Conservation (phyloP, 179 eudicot genomes). For the Kewa caespitosa region DNA sequence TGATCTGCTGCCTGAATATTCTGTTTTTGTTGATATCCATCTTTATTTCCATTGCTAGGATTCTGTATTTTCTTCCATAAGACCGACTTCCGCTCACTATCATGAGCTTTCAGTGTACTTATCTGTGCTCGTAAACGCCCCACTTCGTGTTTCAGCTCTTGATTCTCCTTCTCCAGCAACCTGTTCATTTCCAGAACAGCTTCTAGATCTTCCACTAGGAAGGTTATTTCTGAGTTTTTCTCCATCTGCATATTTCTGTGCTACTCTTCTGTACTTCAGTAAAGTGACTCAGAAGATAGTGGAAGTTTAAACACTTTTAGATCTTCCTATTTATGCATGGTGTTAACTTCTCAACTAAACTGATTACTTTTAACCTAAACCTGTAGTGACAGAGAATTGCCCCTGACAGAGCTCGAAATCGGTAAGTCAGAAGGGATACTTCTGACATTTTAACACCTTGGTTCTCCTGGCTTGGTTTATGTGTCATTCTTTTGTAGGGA, state of each 20-base stretch:
- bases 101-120: conserved; percentile 56
- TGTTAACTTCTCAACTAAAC: conserved; percentile 28
- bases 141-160: conserved; percentile 56
- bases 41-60: conserved; percentile 29
- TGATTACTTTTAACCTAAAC: conserved; percentile 8
- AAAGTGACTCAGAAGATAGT: neutral
- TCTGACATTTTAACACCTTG: neutral
- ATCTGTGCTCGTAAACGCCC: conserved; percentile 49
- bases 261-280: neutral
- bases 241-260: conserved; percentile 19
- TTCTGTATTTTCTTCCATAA: conserved; percentile 71
- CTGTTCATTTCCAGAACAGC: conserved; percentile 52
- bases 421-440: neutral
- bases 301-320: conserved; percentile 8
- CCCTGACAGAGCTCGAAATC: neutral
- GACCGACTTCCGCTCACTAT: conserved; percentile 51
- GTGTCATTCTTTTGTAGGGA: neutral
- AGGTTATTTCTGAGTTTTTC: conserved; percentile 34
- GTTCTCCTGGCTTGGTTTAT: neutral
- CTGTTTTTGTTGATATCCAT: neutral
- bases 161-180: conserved; percentile 57
- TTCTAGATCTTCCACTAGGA: conserved; percentile 62
- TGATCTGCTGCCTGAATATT: neutral
- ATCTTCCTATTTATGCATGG: conserved; percentile 21
- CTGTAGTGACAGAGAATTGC: neutral